Evolutionary conservation across 2,329 filamentous ascomycete species (phyloP), one percentile per base, ranked within the genome.

Genomic region (Diaporthe sp.): DNA sequence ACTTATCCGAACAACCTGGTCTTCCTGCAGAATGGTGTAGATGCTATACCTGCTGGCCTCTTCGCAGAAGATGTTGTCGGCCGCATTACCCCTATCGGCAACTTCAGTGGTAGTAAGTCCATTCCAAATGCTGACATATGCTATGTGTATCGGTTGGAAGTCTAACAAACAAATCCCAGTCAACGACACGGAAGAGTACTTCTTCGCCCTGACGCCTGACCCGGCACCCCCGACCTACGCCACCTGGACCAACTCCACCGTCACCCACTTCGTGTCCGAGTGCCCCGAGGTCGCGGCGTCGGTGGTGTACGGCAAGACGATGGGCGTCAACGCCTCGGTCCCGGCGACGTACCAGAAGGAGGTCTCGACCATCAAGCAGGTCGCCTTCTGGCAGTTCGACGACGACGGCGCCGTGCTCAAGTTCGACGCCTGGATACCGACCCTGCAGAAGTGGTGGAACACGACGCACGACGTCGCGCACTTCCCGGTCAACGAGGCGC

Each of bases 311-410:
- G 79, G 85, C 15, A 81, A 81, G 77, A 81, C 78, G 67, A 82
- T 78, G 57, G 81, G 83, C 9, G 78, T 82, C 17, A 81, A 83
- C 72, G n/a, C 44, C 57, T 53, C 42, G 31, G 17, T 39, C 6
- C 44, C 31, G 8, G 28, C 57, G 20, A 51, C 71, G 10, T 63
- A 61, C 80, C 80, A 2, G 81, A 80, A 82, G 70, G 76, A 79
- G 9, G 73, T 85, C 9, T 79, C 81, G 13, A 82, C 81, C 15
- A 77, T 85, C 57, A 85, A 85, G 78, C 83, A 82, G 78, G 77
- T 86, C 15, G 84, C 85, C 0, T 89, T 88, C 76, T 89, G 86
- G 85, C 84, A 82, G 44, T 86, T 89, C 75, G 85, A 88, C 75
- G 81, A 84, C 2, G 76, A 81, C 5, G 87, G 87, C 55, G 84